Percentiles rank a stretch among this genome's conserved stretches.
Evolutionary conservation across 768 basidiomycete genomes (phyloP).

Genomic region (Filobasidium wieringae): DNA sequence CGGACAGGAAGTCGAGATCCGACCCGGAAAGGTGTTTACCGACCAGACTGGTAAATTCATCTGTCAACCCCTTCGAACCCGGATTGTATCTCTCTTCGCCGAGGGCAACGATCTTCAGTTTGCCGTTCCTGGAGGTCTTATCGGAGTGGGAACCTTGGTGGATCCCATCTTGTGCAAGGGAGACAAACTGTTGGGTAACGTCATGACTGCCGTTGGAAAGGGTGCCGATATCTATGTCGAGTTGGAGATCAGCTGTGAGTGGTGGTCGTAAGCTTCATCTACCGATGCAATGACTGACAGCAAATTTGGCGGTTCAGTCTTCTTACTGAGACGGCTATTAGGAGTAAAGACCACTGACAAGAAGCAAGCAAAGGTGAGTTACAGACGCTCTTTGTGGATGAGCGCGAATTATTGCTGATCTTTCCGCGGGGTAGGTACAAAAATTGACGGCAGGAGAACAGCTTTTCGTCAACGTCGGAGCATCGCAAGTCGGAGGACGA

Average conservation of each 20-base stretch:
- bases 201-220: conserved; percentile 86
- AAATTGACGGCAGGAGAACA: conserved; percentile 86
- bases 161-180: conserved; percentile 95
- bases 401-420: conserved; percentile 32
- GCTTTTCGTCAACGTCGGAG: conserved; percentile 92
- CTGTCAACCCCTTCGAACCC: conserved; percentile 86
- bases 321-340: conserved; percentile 87
- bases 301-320: conserved; percentile 42
- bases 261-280: not conserved
- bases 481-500: conserved; percentile 90
- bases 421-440: conserved; percentile 38
- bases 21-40: conserved; percentile 93
- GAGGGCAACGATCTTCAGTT: conserved; percentile 90
- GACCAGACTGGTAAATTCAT: conserved; percentile 76
- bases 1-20: conserved; percentile 89
- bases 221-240: conserved; percentile 79
- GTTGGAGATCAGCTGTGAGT: conserved; percentile 40
- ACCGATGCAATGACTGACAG: not conserved
- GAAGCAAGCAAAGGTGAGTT: conserved; percentile 71
- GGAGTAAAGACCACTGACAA: conserved; percentile 98
- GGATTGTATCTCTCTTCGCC: conserved; percentile 81
- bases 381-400: conserved; percentile 28
- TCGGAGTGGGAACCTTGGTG: conserved; percentile 95
- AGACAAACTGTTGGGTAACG: conserved; percentile 91
- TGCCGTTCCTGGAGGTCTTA: conserved; percentile 92